phyloP scores from a whole-genome alignment of 116 monocot species.

The Dioscorea cayenensis region DNA sequence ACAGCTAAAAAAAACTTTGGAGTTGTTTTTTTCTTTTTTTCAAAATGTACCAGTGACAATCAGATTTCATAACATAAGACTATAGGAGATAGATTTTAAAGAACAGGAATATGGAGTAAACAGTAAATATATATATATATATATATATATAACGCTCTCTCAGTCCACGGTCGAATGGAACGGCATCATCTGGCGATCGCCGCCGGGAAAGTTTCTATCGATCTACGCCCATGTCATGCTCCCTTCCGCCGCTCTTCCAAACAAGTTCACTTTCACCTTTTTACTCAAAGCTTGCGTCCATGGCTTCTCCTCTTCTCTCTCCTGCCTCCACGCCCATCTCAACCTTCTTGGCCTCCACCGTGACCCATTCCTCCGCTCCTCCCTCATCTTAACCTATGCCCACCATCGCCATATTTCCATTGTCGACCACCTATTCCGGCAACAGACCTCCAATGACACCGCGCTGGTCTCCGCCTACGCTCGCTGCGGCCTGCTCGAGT shows the following conservation, averaged over 20 bases:
- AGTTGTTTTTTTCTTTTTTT: too few relatives aligned
- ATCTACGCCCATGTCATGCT: slow-evolving; percentile 27
- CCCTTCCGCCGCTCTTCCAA: slow-evolving; percentile 12
- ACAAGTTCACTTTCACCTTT: slow-evolving; percentile 29
- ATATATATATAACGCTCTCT: too few relatives aligned
- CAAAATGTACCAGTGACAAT: too few relatives aligned
- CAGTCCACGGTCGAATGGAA: slow-evolving; percentile 3
- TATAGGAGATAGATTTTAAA: too few relatives aligned
- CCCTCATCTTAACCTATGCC: slow-evolving; percentile 24
- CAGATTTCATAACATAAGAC: too few relatives aligned
- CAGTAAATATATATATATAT: too few relatives aligned
- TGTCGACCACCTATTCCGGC: background rate
- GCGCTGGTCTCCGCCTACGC: slow-evolving; percentile 19
- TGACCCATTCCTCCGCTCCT: slow-evolving; percentile 22
- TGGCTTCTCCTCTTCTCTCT: background rate
- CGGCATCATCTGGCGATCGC: slow-evolving; percentile 8
- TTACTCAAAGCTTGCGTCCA: slow-evolving; percentile 5
- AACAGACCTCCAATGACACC: slow-evolving; percentile 2
- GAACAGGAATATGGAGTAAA: too few relatives aligned
- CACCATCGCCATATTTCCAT: background rate
- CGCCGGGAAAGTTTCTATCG: slow-evolving; percentile 6
- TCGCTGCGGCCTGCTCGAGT: slow-evolving; percentile 11
- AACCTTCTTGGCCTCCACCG: background rate
- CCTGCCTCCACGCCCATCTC: slow-evolving; percentile 12
- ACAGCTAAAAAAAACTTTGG: too few relatives aligned